Evolutionary conservation across 169 alveolate genomes (phyloP).

Genomic region (Plasmodium fragile): DNA sequence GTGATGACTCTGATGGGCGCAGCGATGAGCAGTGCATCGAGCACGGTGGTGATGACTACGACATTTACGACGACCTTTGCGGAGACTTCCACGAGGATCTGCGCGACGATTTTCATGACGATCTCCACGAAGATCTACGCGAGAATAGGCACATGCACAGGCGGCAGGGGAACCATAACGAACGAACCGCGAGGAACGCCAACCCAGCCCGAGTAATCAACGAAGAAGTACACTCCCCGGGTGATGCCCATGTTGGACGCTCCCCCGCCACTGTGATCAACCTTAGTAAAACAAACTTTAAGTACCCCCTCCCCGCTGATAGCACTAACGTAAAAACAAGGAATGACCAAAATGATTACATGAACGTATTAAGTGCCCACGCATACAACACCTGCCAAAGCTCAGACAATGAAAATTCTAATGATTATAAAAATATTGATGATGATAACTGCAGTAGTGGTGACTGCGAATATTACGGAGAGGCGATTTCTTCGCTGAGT

Average conservation of each 20-base stretch:
- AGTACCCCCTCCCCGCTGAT: slow-evolving; percentile 29
- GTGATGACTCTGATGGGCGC: background rate
- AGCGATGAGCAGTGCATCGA: background rate
- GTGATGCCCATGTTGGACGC: slow-evolving; percentile 8
- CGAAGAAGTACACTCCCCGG: background rate
- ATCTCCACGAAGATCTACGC: background rate
- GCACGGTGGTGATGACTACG: background rate
- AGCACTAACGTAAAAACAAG: slow-evolving; percentile 9
- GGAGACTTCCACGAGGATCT: background rate
- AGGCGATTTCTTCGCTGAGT: background rate
- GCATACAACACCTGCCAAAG: background rate
- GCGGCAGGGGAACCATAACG: background rate
- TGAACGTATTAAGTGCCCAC: background rate
- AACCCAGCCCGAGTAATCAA: background rate
- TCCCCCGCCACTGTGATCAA: slow-evolving; percentile 3
- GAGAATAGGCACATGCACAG: background rate
- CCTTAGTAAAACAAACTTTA: slow-evolving; percentile 29
- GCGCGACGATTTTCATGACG: background rate
- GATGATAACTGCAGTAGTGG: background rate
- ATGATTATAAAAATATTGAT: background rate
- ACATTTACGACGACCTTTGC: background rate
- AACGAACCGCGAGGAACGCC: background rate
- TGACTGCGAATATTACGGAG: background rate
- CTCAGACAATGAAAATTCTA: background rate
- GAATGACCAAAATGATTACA: slow-evolving; percentile 3